These are phyloP conservation scores for Leishmania tarentolae DNA, from an alignment of 208 protist species.

Conservation along the genomic window DNA sequence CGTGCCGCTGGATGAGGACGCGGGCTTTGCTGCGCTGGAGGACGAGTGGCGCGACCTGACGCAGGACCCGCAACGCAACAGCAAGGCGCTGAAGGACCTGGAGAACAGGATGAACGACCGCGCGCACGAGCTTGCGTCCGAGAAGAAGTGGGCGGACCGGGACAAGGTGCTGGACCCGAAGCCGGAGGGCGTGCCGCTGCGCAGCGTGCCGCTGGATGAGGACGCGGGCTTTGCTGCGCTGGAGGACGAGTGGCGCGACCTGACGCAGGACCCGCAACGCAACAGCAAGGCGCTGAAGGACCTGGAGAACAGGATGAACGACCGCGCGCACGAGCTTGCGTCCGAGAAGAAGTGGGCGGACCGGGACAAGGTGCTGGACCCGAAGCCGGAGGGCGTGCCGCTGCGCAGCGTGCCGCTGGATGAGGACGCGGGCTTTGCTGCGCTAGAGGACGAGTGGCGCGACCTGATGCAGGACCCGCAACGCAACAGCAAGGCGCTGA, in stretches of 20 bases:
- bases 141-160: conserved; percentile 30
- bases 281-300: conserved; percentile 22
- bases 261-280: conserved; percentile 40
- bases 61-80: too few species aligned
- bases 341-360: conserved; percentile 31
- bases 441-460: conserved; percentile 29
- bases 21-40: conserved; percentile 36
- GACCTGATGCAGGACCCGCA: too few species aligned
- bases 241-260: conserved; percentile 36
- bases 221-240: background rate
- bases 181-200: conserved; percentile 40
- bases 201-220: too few species aligned
- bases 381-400: conserved; percentile 45
- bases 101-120: too few species aligned
- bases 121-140: conserved; percentile 18
- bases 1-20: conserved; percentile 43
- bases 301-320: conserved; percentile 47
- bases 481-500: too few species aligned
- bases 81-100: too few species aligned
- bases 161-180: too few species aligned
- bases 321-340: conserved; percentile 36
- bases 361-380: conserved; percentile 35
- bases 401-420: conserved; percentile 36
- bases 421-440: conserved; percentile 37
- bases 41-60: conserved; percentile 18